Conservation (phyloP, 768 basidiomycete genomes). For the Kwoniella bestiolae region DNA sequence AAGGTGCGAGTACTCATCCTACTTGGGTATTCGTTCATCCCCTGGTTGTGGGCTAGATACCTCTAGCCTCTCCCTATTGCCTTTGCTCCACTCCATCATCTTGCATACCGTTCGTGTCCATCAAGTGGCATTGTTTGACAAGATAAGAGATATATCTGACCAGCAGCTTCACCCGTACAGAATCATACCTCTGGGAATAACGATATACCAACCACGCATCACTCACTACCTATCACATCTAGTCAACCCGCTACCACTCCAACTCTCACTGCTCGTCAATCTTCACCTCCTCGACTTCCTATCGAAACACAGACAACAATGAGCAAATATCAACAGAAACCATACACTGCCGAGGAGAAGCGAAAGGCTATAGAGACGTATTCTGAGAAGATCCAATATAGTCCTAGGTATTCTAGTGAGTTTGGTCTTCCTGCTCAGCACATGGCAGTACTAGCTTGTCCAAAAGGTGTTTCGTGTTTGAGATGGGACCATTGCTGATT, state of each 20-base stretch:
- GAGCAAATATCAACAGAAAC: constrained; percentile 45
- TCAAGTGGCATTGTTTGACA: too few relatives aligned
- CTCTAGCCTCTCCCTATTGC: neutral
- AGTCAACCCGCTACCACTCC: too few relatives aligned
- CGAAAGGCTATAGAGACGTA: constrained; percentile 45
- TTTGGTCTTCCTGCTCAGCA: neutral
- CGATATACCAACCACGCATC: too few relatives aligned
- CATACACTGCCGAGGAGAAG: constrained; percentile 46
- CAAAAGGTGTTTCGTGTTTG: too few relatives aligned
- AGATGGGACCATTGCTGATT: neutral
- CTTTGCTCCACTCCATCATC: neutral
- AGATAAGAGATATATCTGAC: too few relatives aligned
- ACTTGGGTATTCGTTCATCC: neutral
- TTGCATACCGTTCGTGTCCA: neutral
- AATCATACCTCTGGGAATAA: too few relatives aligned
- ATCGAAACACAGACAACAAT: constrained; percentile 18
- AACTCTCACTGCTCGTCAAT: neutral
- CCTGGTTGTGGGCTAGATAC: neutral
- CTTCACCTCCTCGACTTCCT: neutral
- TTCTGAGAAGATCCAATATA: constrained; percentile 50
- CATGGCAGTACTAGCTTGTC: too few relatives aligned
- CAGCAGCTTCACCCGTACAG: too few relatives aligned
- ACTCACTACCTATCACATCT: too few relatives aligned
- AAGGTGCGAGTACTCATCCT: neutral
- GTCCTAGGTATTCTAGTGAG: constrained; percentile 49